Evolutionary conservation across 2,329 filamentous ascomycete genomes (phyloP).

Genomic region (Helicocarpus griseus): DNA sequence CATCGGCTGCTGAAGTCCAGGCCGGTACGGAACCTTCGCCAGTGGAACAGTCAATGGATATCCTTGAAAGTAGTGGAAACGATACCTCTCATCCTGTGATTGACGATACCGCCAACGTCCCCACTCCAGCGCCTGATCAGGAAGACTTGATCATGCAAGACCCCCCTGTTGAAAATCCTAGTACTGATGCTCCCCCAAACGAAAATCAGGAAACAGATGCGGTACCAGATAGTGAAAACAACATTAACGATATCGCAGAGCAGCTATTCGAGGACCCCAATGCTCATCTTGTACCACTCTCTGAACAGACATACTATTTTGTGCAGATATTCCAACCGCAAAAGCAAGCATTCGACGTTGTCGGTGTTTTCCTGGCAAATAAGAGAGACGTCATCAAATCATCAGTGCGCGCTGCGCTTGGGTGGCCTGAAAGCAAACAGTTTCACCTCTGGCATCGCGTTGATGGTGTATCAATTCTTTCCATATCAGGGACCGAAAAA

Average conservation of each 20-base stretch:
- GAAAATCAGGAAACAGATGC: not conserved
- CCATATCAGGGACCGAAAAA: constrained; percentile 24
- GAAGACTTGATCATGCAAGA: constrained; percentile 12
- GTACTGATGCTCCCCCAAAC: constrained; percentile 2
- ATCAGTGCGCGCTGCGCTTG: constrained; percentile 30
- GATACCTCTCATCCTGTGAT: not conserved
- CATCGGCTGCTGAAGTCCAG: not conserved
- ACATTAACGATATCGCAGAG: not conserved
- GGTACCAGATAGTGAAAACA: not conserved
- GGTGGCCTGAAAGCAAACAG: constrained; percentile 28
- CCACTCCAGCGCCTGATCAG: not conserved
- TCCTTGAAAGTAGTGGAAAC: not conserved
- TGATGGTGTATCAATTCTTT: constrained; percentile 23
- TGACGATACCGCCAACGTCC: not conserved
- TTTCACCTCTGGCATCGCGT: constrained; percentile 37
- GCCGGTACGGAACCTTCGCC: too few relatives aligned
- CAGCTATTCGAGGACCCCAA: not conserved
- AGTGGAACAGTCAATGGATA: not conserved
- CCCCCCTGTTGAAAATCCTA: constrained; percentile 7
- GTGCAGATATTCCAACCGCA: constrained; percentile 45
- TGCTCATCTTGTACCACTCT: not conserved
- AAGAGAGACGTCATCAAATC: constrained; percentile 31
- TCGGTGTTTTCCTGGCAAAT: constrained; percentile 34
- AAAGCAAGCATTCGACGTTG: constrained; percentile 31
- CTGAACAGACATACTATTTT: constrained; percentile 36